These are phyloP conservation scores for Heliocybe sulcata DNA, from an alignment of 1,284 basidiomycete genomes.

Conservation along the genomic window DNA sequence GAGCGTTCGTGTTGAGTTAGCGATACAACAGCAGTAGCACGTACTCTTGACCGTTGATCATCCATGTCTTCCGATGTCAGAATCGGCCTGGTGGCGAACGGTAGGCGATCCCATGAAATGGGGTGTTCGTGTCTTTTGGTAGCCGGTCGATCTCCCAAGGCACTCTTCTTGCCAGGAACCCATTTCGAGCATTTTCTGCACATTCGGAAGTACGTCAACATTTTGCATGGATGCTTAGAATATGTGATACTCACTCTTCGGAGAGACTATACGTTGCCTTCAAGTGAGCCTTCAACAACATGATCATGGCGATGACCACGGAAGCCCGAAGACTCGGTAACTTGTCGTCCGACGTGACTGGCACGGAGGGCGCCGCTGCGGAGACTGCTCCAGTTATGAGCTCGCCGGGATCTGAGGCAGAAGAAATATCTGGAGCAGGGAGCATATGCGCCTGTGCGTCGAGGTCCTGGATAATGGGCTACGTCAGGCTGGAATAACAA, in stretches of 20 bases:
- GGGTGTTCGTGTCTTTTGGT: slow-evolving; percentile 51
- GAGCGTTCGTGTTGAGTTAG: slow-evolving; percentile 12
- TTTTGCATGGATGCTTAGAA: neutral
- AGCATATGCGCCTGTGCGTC: neutral
- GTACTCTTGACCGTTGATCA: slow-evolving; percentile 50
- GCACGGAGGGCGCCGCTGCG: slow-evolving; percentile 6
- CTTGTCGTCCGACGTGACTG: slow-evolving; percentile 20
- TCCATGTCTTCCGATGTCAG: slow-evolving; percentile 51
- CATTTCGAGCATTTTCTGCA: slow-evolving; percentile 84
- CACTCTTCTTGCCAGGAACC: slow-evolving; percentile 78
- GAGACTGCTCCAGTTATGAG: neutral
- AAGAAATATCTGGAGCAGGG: neutral
- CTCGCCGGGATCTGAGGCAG: neutral
- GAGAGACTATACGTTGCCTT: slow-evolving; percentile 77
- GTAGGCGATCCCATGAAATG: slow-evolving; percentile 66
- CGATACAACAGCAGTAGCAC: neutral
- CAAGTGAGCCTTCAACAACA: slow-evolving; percentile 80
- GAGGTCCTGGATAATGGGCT: neutral
- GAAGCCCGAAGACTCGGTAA: slow-evolving; percentile 53
- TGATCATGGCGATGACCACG: slow-evolving; percentile 71
- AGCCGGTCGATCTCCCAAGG: slow-evolving; percentile 77
- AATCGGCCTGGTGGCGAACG: slow-evolving; percentile 53
- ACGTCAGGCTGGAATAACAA: too few relatives aligned
- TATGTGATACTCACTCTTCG: slow-evolving; percentile 64
- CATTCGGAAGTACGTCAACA: neutral